phyloP scores from a whole-genome alignment of 176 grass and related monocot genomes.

The Aegilops umbellulata region DNA sequence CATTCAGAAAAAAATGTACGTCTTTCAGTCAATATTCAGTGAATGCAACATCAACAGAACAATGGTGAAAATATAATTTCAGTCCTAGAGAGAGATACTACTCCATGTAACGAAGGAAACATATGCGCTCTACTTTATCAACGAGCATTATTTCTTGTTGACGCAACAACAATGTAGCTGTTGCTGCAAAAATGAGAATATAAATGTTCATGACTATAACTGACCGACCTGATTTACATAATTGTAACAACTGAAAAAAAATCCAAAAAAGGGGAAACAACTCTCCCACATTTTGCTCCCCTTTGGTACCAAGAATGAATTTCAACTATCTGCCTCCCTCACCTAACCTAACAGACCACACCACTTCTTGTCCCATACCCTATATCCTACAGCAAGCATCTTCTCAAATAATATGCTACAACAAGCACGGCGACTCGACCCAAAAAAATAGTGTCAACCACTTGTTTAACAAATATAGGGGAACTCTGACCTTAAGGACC shows the following conservation, averaged over 20 bases:
- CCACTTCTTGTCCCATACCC: background rate
- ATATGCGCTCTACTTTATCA: background rate
- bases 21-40: too few species aligned
- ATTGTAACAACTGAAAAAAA: slow-evolving; percentile 1
- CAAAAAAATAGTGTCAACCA: slow-evolving; percentile 39
- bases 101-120: background rate
- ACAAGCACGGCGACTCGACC: slow-evolving; percentile 19
- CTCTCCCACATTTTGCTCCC: background rate
- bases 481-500: background rate
- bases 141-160: background rate
- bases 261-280: background rate
- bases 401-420: background rate
- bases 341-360: background rate
- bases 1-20: too few species aligned
- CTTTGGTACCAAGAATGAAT: slow-evolving; percentile 21
- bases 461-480: slow-evolving; percentile 1
- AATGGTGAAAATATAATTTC: too few species aligned
- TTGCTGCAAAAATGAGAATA: background rate
- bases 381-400: background rate
- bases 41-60: too few species aligned
- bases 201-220: background rate
- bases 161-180: background rate
- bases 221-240: slow-evolving; percentile 23
- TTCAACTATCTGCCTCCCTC: background rate
- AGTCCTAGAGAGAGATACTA: too few species aligned